Evolutionary conservation across 371 early-diverging fungal species (phyloP).

Genomic region (Spraguea lophii): DNA sequence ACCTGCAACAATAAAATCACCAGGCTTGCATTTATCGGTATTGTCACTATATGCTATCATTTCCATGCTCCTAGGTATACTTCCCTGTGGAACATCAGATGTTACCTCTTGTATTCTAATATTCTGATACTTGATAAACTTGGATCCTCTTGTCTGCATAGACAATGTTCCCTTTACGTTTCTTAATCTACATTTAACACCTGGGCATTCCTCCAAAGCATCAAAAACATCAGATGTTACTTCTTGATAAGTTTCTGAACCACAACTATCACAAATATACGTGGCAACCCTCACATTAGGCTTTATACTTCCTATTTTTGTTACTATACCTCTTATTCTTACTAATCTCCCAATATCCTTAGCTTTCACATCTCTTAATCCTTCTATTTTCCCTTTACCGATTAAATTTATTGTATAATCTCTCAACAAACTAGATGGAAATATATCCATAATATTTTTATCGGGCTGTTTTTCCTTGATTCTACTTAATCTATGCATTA

Average conservation of each 20-base stretch:
- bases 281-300: conserved; percentile 72
- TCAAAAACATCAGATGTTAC: conserved; percentile 51
- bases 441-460: conserved; percentile 26
- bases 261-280: conserved; percentile 83
- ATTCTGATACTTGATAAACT: conserved; percentile 61
- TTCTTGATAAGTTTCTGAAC: conserved; percentile 85
- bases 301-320: conserved; percentile 78
- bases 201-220: conserved; percentile 67
- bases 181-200: conserved; percentile 61
- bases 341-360: conserved; percentile 64
- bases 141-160: conserved; percentile 75
- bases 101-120: conserved; percentile 48
- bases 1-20: conserved; percentile 63
- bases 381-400: not conserved
- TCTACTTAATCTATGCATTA: conserved; percentile 42
- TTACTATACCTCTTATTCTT: conserved; percentile 74
- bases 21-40: conserved; percentile 64
- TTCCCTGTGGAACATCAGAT: conserved; percentile 87
- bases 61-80: conserved; percentile 79
- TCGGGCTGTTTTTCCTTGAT: conserved; percentile 41
- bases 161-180: conserved; percentile 62
- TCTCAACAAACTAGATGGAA: conserved; percentile 34
- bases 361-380: conserved; percentile 65
- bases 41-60: conserved; percentile 63
- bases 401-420: not conserved